Conservation (phyloP, 2,329 filamentous ascomycete genomes). For the Penicillium concentricum region DNA sequence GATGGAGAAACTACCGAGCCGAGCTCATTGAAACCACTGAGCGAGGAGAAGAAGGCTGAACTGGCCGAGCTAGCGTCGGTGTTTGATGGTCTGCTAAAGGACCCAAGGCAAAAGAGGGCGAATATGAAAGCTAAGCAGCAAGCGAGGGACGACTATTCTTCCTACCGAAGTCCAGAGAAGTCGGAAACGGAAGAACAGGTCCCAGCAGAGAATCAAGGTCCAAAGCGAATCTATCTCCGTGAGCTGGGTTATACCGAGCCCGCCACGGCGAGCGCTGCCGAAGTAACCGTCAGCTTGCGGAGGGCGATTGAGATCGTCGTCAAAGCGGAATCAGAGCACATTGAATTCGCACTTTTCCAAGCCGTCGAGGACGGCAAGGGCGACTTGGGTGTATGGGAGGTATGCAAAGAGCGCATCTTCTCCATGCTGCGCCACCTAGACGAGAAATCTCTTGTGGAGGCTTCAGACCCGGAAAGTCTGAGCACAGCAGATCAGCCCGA, state of each 20-base stretch:
- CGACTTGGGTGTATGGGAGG: slow-evolving; percentile 39
- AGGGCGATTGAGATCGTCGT: slow-evolving; percentile 29
- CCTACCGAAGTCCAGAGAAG: not conserved
- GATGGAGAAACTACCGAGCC: slow-evolving; percentile 1
- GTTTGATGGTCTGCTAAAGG: slow-evolving; percentile 10
- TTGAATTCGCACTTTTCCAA: slow-evolving; percentile 31
- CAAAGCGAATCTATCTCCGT: slow-evolving; percentile 9
- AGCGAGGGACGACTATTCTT: not conserved
- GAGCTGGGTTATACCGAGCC: slow-evolving; percentile 18
- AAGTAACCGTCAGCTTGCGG: slow-evolving; percentile 17
- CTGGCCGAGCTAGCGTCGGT: slow-evolving; percentile 23
- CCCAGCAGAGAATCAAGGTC: not conserved
- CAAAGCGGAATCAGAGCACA: slow-evolving; percentile 31
- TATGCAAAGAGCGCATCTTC: slow-evolving; percentile 43
- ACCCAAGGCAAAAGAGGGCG: slow-evolving; percentile 1
- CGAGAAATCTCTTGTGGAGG: slow-evolving; percentile 3
- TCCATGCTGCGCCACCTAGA: slow-evolving; percentile 34
- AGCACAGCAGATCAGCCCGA: not conserved
- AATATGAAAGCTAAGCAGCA: not conserved
- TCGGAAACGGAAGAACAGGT: not conserved
- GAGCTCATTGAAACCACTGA: slow-evolving; percentile 5
- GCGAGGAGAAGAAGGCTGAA: slow-evolving; percentile 18
- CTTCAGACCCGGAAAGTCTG: not conserved
- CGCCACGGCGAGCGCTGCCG: slow-evolving; percentile 3
- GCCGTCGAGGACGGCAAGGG: slow-evolving; percentile 29